A percentile compares a stretch with the other conserved stretches of the same genome.
Conservation (phyloP, 1,284 basidiomycete genomes). For the Ganoderma sp. region DNA sequence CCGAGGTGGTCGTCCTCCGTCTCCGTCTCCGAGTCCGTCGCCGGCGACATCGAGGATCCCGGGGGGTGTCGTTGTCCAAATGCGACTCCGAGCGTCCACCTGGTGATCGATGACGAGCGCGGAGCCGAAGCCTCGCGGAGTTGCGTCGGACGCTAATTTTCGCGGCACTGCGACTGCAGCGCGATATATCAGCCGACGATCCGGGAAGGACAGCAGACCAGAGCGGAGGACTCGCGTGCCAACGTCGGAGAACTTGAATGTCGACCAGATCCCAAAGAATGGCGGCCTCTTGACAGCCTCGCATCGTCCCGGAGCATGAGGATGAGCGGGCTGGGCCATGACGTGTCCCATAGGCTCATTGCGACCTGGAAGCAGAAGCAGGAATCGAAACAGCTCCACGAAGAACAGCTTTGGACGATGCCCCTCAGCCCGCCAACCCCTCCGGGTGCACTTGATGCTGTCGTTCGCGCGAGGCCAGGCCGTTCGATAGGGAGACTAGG, state of each 20-base stretch:
- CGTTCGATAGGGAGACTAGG: background rate
- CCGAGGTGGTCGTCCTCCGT: background rate
- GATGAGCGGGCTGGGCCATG: slow-evolving; percentile 6
- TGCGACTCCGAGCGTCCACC: background rate
- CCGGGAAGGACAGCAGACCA: background rate
- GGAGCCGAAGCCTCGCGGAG: slow-evolving; percentile 24
- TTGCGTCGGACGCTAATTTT: slow-evolving; percentile 22
- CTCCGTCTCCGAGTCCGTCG: background rate
- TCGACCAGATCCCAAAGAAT: background rate
- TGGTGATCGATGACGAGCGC: slow-evolving; percentile 5
- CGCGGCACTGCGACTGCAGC: background rate
- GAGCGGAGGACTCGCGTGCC: slow-evolving; percentile 2
- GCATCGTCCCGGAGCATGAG: background rate
- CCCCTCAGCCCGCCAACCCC: background rate
- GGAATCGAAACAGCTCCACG: slow-evolving; percentile 12
- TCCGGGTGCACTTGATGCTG: slow-evolving; percentile 17
- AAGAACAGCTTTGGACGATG: background rate
- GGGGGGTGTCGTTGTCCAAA: slow-evolving; percentile 1
- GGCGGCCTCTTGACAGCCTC: background rate
- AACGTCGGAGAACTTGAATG: background rate
- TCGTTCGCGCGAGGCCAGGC: slow-evolving; percentile 1
- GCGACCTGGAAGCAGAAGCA: slow-evolving; percentile 7
- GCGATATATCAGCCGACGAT: slow-evolving; percentile 4
- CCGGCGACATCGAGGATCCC: slow-evolving; percentile 4
- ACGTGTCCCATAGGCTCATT: slow-evolving; percentile 16